Conservation (phyloP, 2,329 filamentous ascomycete species). For the Penicillium sp. region DNA sequence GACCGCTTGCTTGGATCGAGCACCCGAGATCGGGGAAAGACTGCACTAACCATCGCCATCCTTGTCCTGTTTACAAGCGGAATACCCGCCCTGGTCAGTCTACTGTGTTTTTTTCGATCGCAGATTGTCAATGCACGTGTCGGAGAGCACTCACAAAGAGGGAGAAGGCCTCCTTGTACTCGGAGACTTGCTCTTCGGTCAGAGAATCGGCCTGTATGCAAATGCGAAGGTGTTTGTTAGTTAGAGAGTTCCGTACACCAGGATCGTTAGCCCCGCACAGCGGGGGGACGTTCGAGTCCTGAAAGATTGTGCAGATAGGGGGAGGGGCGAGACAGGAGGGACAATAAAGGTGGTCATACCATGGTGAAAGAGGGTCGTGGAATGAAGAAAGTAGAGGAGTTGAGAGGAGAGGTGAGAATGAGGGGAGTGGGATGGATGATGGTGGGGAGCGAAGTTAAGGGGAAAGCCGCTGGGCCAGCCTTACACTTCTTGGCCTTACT, state of each 20-base stretch:
- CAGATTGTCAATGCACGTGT: constrained; percentile 3
- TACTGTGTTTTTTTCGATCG: constrained; percentile 7
- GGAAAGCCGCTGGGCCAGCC: constrained; percentile 24
- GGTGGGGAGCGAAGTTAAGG: constrained; percentile 29
- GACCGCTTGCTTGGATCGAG: neutral
- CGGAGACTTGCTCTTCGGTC: constrained; percentile 99
- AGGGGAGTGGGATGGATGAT: constrained; percentile 23
- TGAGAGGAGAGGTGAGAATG: constrained; percentile 20
- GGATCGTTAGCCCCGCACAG: constrained; percentile 40
- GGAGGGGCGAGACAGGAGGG: neutral
- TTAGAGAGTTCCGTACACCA: constrained; percentile 25
- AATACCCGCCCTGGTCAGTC: constrained; percentile 24
- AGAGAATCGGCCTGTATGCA: constrained; percentile 83
- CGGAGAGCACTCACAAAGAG: constrained; percentile 80
- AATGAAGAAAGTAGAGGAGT: neutral
- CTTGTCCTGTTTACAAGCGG: constrained; percentile 67
- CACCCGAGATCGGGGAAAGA: constrained; percentile 6
- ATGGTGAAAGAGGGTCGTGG: constrained; percentile 33
- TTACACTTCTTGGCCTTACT: constrained; percentile 20
- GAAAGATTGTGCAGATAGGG: constrained; percentile 17
- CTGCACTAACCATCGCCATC: constrained; percentile 80
- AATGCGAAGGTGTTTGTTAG: constrained; percentile 32
- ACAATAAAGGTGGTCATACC: constrained; percentile 29
- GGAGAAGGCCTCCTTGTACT: constrained; percentile 99
- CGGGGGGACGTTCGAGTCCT: constrained; percentile 33